Base-by-base conservation (phyloP, 371 early-diverging fungal genomes). In the Circinella minor region DNA sequence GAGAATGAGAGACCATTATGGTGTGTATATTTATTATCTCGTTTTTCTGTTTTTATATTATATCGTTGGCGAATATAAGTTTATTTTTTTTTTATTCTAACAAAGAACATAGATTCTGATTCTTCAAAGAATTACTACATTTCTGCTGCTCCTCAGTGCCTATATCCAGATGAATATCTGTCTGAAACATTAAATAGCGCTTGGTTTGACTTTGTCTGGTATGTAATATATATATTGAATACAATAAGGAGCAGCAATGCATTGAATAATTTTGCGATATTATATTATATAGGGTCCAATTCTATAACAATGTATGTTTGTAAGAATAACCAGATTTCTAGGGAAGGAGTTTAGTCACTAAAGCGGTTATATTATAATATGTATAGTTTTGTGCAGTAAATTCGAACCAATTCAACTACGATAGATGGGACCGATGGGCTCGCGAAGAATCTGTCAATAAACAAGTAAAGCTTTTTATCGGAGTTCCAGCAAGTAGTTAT, bases 61-160 rank as follows among this genome's bases (percentile, higher is more conserved):
- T 55, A 7, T 55, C 15, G n/a, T 20, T 55, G 55, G 1, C 15
- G 47, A 1, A 15, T 47, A 15, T 27, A 15, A 15, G 9, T 47
- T 47, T 47, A 11, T 4, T 55, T 18, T 14, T 55, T 18, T 14
- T 11, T 8, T 55, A 18, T 55, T 8, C 18, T 55, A 18, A 55
- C 15, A n/a, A 55, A 7, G 1, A 8, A 4, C 47, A 18, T 55
- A 57, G 57, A 1, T 7, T 57, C 57, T 27, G 64, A 64, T n/a
- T 59, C 68, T 39, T 71, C 72, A 18, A 78, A 77, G 54, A 76
- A 75, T n/a, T 92, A 91, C 68, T 91, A 90, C 60, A 80, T 92
- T n/a, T 85, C 92, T 0, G 89, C 89, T 43, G 92, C 93, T 6
- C 93, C 93, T 4, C 92, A 92, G 69, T 92, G 93, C 66, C 89